A percentile compares a stretch with the other conserved stretches of the same genome.
phyloP scores from a whole-genome alignment of 257 asterid species.

The Fraxinus pennsylvanica region DNA sequence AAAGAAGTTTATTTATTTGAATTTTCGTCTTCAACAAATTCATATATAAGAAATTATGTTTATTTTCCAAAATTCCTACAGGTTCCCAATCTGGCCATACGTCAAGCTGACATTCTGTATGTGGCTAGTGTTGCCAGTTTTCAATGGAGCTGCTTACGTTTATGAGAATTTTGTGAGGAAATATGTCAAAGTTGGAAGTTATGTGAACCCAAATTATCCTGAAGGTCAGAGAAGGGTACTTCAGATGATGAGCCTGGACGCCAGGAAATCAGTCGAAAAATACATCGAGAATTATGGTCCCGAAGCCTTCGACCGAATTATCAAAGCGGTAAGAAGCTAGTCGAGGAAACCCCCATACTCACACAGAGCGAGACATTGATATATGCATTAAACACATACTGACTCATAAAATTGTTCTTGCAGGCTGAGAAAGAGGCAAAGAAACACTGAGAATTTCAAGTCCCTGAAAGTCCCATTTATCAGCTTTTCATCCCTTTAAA shows the following conservation, averaged over 20 bases:
- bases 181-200: slow-evolving; percentile 43
- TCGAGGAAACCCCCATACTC: background rate
- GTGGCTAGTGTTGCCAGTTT: slow-evolving; percentile 51
- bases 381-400: background rate
- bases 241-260: slow-evolving; percentile 57
- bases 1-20: no score
- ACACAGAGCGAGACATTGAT: background rate
- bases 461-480: background rate
- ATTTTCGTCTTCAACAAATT: background rate
- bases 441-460: slow-evolving; percentile 26
- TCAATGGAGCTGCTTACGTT: slow-evolving; percentile 54
- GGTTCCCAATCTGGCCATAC: slow-evolving; percentile 96
- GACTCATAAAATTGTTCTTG: slow-evolving; percentile 17
- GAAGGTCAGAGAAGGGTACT: slow-evolving; percentile 42
- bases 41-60: background rate
- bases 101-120: slow-evolving; percentile 43
- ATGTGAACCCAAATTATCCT: slow-evolving; percentile 41
- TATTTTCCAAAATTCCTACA: slow-evolving; percentile 41
- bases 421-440: slow-evolving; percentile 56
- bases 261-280: slow-evolving; percentile 46
- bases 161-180: slow-evolving; percentile 43
- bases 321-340: slow-evolving; percentile 37
- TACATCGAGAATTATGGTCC: slow-evolving; percentile 46
- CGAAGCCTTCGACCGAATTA: slow-evolving; percentile 46
- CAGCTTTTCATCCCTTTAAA: background rate